phyloP scores from a whole-genome alignment of 176 grass and related monocot genomes.

The Ensete glaucum region DNA sequence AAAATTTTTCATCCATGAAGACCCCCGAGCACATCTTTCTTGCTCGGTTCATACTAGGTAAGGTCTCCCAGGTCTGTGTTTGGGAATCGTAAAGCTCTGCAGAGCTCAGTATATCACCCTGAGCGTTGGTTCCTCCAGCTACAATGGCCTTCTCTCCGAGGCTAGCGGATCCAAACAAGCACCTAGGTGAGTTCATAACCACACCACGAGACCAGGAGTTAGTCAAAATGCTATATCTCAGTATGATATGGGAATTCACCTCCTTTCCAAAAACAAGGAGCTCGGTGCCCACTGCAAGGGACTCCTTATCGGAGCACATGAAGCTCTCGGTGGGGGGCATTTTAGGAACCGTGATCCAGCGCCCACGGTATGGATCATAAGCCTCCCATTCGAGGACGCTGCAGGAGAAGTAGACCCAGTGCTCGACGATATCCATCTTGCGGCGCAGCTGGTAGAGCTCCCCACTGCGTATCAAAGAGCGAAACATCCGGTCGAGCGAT shows the following conservation, averaged over 20 bases:
- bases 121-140: conserved; percentile 13
- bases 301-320: conserved; percentile 23
- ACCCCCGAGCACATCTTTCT: conserved; percentile 19
- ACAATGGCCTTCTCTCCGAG: conserved; percentile 12
- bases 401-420: conserved; percentile 23
- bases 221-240: conserved; percentile 18
- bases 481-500: conserved; percentile 3
- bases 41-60: conserved; percentile 12
- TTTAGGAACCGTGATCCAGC: conserved; percentile 18
- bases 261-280: conserved; percentile 18
- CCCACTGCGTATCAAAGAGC: conserved; percentile 6
- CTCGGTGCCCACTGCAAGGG: conserved; percentile 16
- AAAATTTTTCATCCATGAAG: conserved; percentile 18
- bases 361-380: conserved; percentile 15
- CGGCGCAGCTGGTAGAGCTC: conserved; percentile 9
- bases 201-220: conserved; percentile 20
- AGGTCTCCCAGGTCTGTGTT: conserved; percentile 12
- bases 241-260: conserved; percentile 15
- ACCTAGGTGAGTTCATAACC: conserved; percentile 20
- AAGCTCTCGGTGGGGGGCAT: conserved; percentile 18
- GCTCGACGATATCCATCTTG: conserved; percentile 11
- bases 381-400: conserved; percentile 18
- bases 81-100: conserved; percentile 21
- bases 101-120: conserved; percentile 3
- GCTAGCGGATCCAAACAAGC: conserved; percentile 23